These are phyloP conservation scores for Saccharomycopsis sp. DNA, from an alignment of 805 yeast species.

Conservation along the genomic window DNA sequence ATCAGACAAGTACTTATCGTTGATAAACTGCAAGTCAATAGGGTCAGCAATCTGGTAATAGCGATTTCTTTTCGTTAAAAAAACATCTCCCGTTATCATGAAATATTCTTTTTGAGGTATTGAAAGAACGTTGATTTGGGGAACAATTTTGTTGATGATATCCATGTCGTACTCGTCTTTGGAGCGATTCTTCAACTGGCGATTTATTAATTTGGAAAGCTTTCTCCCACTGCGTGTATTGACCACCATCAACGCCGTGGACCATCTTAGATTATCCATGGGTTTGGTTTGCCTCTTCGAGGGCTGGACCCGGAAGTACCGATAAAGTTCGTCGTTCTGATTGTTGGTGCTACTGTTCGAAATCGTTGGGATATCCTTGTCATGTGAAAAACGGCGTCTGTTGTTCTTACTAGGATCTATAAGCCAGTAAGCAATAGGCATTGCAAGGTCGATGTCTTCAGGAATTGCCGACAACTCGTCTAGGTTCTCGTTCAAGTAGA, in stretches of 20 bases:
- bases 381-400: slow-evolving; percentile 5
- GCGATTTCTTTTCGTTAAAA: slow-evolving; percentile 28
- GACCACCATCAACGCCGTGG: slow-evolving; percentile 45
- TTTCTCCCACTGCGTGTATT: slow-evolving; percentile 34
- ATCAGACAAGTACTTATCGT: not conserved
- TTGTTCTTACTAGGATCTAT: slow-evolving; percentile 13
- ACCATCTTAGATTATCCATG: slow-evolving; percentile 15
- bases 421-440: slow-evolving; percentile 33
- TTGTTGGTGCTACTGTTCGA: not conserved
- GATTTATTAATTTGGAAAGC: slow-evolving; percentile 24
- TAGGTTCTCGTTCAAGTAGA: slow-evolving; percentile 34
- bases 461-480: slow-evolving; percentile 50
- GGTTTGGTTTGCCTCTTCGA: not conserved
- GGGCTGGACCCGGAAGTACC: not conserved
- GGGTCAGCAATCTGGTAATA: slow-evolving; percentile 38
- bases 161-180: slow-evolving; percentile 50
- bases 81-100: slow-evolving; percentile 41
- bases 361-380: slow-evolving; percentile 8
- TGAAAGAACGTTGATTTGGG: slow-evolving; percentile 22
- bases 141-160: slow-evolving; percentile 32
- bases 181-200: slow-evolving; percentile 26
- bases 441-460: slow-evolving; percentile 36
- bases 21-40: slow-evolving; percentile 29
- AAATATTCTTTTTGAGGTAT: slow-evolving; percentile 49
- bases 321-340: not conserved